Conservation (phyloP, 108 stramenopile species). For the Pseudonitzschia pungens region DNA sequence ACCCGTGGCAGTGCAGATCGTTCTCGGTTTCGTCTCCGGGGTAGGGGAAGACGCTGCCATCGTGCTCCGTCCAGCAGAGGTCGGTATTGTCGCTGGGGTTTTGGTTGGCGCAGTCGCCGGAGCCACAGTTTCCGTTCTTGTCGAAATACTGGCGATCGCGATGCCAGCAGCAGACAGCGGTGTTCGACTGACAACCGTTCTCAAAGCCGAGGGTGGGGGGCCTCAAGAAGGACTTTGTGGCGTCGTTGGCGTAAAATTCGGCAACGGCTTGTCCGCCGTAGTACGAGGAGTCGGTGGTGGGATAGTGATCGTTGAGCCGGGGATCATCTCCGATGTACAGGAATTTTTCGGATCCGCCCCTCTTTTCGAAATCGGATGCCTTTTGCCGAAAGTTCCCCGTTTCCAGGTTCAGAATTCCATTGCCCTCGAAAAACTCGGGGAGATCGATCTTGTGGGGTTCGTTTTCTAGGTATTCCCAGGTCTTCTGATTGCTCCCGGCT, state of each 20-base stretch:
- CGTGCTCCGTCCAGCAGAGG: conserved; percentile 44
- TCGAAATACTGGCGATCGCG: conserved; percentile 49
- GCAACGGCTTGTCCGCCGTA: neutral
- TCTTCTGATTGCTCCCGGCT: neutral
- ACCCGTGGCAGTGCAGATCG: conserved; percentile 54
- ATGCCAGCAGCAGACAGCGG: conserved; percentile 55
- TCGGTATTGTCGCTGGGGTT: conserved; percentile 59
- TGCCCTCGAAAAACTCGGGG: conserved; percentile 4
- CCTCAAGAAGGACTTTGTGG: neutral
- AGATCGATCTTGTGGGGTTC: neutral
- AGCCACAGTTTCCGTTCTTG: conserved; percentile 55
- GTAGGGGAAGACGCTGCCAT: conserved; percentile 9
- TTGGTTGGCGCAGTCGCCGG: conserved; percentile 44
- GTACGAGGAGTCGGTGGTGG: neutral
- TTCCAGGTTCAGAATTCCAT: conserved; percentile 4
- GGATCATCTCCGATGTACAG: conserved; percentile 10
- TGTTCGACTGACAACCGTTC: conserved; percentile 14
- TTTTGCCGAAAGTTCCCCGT: conserved; percentile 24
- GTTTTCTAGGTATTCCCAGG: neutral
- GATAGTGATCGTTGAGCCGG: conserved; percentile 7
- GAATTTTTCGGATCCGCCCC: conserved; percentile 1
- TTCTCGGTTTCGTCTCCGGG: conserved; percentile 43
- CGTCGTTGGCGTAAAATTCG: neutral
- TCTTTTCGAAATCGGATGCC: neutral
- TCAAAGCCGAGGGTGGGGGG: neutral